These are phyloP conservation scores for Cryptosporidium parvum DNA, from an alignment of 169 alveolate species.

Conservation along the genomic window DNA sequence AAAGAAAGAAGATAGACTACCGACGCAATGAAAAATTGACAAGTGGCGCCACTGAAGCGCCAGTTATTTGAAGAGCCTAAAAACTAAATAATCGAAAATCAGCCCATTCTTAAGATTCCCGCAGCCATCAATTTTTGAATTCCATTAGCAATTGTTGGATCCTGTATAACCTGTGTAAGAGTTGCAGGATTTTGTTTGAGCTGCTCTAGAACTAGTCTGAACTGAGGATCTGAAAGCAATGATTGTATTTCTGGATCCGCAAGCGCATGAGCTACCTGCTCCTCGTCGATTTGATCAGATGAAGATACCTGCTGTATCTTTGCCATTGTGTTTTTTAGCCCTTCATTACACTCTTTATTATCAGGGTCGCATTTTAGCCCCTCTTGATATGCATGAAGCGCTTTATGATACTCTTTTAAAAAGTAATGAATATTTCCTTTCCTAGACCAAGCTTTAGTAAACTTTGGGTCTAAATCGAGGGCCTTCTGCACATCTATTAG, in stretches of 20 bases:
- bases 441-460: conserved; percentile 95
- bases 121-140: conserved; percentile 97
- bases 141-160: conserved; percentile 94
- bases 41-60: conserved; percentile 17
- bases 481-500: conserved; percentile 93
- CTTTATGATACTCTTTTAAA: conserved; percentile 98
- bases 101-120: conserved; percentile 93
- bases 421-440: conserved; percentile 94
- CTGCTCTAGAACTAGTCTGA: conserved; percentile 89
- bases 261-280: conserved; percentile 90
- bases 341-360: conserved; percentile 88
- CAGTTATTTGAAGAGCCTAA: not conserved
- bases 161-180: conserved; percentile 87
- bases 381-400: conserved; percentile 93
- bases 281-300: conserved; percentile 89
- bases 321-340: conserved; percentile 86
- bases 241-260: conserved; percentile 98
- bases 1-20: conserved; percentile 6
- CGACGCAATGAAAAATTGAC: conserved; percentile 20
- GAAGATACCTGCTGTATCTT: conserved; percentile 88
- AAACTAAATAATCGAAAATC: not conserved
- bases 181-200: conserved; percentile 88
- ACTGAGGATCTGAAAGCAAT: conserved; percentile 95
- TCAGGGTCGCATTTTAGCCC: conserved; percentile 94
- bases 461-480: conserved; percentile 94